Base-by-base conservation (phyloP, 202 grass and related monocot species). In the Carex sylvatica region DNA sequence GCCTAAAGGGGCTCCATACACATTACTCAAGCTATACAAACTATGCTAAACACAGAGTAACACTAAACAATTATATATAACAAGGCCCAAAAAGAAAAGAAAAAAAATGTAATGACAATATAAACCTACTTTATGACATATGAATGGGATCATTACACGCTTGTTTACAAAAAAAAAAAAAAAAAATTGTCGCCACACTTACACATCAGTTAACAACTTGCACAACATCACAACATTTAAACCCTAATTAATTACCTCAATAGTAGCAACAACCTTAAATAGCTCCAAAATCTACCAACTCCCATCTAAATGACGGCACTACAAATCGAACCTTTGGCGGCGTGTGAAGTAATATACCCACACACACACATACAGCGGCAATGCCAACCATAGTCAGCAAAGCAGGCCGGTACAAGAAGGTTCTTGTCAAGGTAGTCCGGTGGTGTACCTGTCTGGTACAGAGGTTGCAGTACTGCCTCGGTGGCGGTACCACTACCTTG, bases 371-470 rank as follows among this genome's bases (percentile, higher is more conserved):
- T 6, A 99, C 86, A 10, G 89, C 93, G 0, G 97, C 97, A 0
- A 99, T 89, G 1, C 97, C 97, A 79, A 99, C 91, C 81, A 99
- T 71, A 1, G 91, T 87, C 11, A 99, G 72, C 93, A 99, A 95
- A 51, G 93, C 89, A 60, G 97, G 97, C 83, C 97, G 91, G 69
- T 96, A 96, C 76, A 99, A 52, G 75, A 99, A 91, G 54, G 91
- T 92, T 69, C 65, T 95, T 3, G 85, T 51, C 1, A 79, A 22
- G 0, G 86, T 88, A 58, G 44, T 88, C 23, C 51, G 85, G 53
- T 92, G 83, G 54, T 73, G 47, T 46, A 81, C 79, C 72, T 88
- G 89, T 47, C 85, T 82, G 61, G 83, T 92, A 86, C 97, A 99
- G 63, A 85, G 56, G 47, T 87, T 88, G 75, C 97, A 99, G 64